Evolutionary conservation across 2,329 filamentous ascomycete species (phyloP), one percentile per base, ranked within the genome.

Genomic region (Colletotrichum sp.): DNA sequence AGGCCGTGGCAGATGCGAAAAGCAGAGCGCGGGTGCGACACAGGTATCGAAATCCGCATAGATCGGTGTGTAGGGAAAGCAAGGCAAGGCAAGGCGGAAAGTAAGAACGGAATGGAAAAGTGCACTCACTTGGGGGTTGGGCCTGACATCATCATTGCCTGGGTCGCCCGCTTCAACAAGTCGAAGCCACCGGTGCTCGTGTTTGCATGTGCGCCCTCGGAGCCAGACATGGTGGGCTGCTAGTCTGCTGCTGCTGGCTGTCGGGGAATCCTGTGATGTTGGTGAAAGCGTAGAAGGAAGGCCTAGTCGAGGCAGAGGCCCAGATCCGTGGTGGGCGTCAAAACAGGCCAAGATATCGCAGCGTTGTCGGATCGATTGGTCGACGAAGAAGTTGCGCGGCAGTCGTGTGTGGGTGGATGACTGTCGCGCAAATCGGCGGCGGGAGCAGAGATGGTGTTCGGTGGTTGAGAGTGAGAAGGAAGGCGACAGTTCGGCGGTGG

Each of bases 81-180:
- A 65, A 30, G 69, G 60, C 77, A 78, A 78, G 68, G 78, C 77
- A 78, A 78, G 68, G 78, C 75, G 77, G 65, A 55, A 62, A 32
- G 30, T 52, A 52, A 21, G 18, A 32, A 62, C 30, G 55, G 55
- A 28, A 59, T 59, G 77, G 79, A 80, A 80, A 78, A 68, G 34
- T 59, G 60, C 52, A 71, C 77, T 64, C 63, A 78, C 77, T 67
- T 78, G 18, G 75, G 68, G 57, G 64, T 77, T 63, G 76, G 69
- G 52, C 86, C 92, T 85, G 90, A 92, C 87, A 89, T 89, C 89
- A 92, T 91, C 88, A 92, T 90, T 79, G 89, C 89, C 81, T 92
- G 90, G n/a, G 91, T 92, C 77, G 91, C 91, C 82, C 90, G 87
- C 81, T 89, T 87, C 78, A 92, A 83, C 79, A 92, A 85, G 83